These are phyloP conservation scores for Aspergillus sp. DNA, from an alignment of 2,329 filamentous ascomycete genomes.

Conservation along the genomic window DNA sequence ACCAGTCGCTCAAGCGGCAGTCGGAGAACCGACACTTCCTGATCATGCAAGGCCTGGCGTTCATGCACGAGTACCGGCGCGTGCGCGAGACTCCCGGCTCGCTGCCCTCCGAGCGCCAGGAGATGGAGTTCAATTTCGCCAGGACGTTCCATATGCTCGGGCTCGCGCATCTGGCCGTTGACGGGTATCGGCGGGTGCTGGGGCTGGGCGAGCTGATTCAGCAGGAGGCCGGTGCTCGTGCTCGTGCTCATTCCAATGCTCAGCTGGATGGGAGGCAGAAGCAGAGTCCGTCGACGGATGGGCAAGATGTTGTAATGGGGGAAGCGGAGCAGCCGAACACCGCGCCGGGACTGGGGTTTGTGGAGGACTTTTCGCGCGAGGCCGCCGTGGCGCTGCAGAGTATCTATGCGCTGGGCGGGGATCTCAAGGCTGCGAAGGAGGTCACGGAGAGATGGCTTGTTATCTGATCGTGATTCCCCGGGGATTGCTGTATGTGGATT, in stretches of 20 bases:
- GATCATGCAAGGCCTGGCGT: conserved; percentile 73
- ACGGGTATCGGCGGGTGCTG: conserved; percentile 58
- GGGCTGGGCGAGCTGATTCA: conserved; percentile 40
- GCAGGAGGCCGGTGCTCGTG: conserved; percentile 8
- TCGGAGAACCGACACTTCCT: conserved; percentile 83
- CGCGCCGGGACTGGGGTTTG: no score
- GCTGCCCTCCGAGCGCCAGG: conserved; percentile 48
- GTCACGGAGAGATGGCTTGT: conserved; percentile 54
- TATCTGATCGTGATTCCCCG: conserved; percentile 35
- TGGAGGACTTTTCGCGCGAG: conserved; percentile 57
- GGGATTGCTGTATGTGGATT: no score
- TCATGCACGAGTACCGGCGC: conserved; percentile 65
- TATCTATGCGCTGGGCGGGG: conserved; percentile 56
- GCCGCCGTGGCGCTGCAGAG: conserved; percentile 66
- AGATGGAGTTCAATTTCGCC: conserved; percentile 74
- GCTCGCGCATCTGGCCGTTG: conserved; percentile 60
- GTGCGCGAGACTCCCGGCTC: conserved; percentile 41
- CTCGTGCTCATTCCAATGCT: conserved; percentile 11
- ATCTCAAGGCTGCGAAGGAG: conserved; percentile 49
- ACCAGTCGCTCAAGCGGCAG: conserved; percentile 81
- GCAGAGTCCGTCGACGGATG: conserved; percentile 19
- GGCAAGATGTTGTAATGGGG: conserved; percentile 22
- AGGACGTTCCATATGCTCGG: conserved; percentile 68
- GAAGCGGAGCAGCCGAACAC: conserved; percentile 8
- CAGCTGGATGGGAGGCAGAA: conserved; percentile 23